phyloP scores from a whole-genome alignment of 2,329 filamentous ascomycete genomes.

The Juglanconis sp. region DNA sequence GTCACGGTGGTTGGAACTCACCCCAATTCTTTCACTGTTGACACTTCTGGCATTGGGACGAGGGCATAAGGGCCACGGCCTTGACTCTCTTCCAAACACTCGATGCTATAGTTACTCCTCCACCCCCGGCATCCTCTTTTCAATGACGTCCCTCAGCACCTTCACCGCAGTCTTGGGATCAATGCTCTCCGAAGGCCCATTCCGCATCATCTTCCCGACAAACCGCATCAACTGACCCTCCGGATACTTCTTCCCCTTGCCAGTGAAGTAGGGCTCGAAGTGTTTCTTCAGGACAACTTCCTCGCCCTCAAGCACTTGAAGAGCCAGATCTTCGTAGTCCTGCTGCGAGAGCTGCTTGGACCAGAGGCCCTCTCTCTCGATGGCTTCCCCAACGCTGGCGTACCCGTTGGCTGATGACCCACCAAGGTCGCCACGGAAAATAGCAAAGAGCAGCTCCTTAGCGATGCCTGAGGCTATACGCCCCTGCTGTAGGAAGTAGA shows the following conservation, averaged over 20 bases:
- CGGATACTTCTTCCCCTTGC: constrained; percentile 38
- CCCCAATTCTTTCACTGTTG: too few relatives aligned
- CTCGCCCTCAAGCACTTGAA: constrained; percentile 42
- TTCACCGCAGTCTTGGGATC: constrained; percentile 50
- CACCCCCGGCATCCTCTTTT: constrained; percentile 14
- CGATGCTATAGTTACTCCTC: neutral
- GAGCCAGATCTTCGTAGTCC: constrained; percentile 49
- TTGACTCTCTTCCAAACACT: neutral
- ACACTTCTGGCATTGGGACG: too few relatives aligned
- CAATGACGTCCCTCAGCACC: constrained; percentile 37
- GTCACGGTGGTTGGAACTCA: too few relatives aligned
- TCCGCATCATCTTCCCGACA: constrained; percentile 56
- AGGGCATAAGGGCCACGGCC: neutral
- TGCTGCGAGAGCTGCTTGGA: constrained; percentile 47
- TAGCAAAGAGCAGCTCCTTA: constrained; percentile 54
- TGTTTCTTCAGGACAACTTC: constrained; percentile 40
- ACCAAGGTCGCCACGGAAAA: constrained; percentile 45
- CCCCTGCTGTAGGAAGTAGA: constrained; percentile 44
- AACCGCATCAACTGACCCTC: constrained; percentile 60
- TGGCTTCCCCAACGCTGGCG: constrained; percentile 38
- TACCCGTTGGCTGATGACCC: constrained; percentile 25
- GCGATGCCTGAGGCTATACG: constrained; percentile 56
- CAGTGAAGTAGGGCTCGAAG: constrained; percentile 36
- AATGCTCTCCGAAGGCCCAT: constrained; percentile 52
- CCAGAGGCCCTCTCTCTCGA: constrained; percentile 49